A percentile compares a stretch with the other conserved stretches of the same genome.
phyloP scores from a whole-genome alignment of 805 yeast species.

The Zygotorulaspora florentina region DNA sequence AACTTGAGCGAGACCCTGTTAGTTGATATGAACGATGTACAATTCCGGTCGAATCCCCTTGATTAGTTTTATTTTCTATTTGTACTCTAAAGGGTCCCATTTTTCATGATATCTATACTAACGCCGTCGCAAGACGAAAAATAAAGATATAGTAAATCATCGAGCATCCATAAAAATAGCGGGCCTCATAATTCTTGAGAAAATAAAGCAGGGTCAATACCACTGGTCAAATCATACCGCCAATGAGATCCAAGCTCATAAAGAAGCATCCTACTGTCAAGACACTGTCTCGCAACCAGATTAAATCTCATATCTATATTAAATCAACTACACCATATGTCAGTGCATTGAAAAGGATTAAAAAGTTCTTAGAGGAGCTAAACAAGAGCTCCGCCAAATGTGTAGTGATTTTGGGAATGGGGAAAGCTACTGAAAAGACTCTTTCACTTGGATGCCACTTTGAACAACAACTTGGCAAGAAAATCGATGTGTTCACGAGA shows the following conservation, averaged over 20 bases:
- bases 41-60: too few species aligned
- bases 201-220: too few species aligned
- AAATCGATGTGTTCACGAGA: conserved; percentile 59
- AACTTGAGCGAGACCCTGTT: too few species aligned
- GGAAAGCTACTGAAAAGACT: conserved; percentile 61
- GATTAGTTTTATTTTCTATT: too few species aligned
- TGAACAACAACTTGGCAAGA: conserved; percentile 45
- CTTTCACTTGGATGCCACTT: conserved; percentile 60
- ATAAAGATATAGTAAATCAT: too few species aligned
- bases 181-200: too few species aligned
- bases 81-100: too few species aligned
- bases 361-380: conserved; percentile 47
- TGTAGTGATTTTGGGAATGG: conserved; percentile 70
- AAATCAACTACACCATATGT: conserved; percentile 68
- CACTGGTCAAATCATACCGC: not conserved
- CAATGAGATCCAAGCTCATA: conserved; percentile 9
- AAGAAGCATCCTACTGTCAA: conserved; percentile 28
- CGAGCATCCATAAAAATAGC: too few species aligned
- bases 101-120: too few species aligned
- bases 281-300: conserved; percentile 40
- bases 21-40: too few species aligned
- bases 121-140: too few species aligned
- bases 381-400: conserved; percentile 42
- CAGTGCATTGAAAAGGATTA: conserved; percentile 64
- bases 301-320: conserved; percentile 49